Evolutionary conservation across 148 eudicot species (phyloP), one percentile per base, ranked within the genome.

Genomic region (Fagopyrum tataricum): DNA sequence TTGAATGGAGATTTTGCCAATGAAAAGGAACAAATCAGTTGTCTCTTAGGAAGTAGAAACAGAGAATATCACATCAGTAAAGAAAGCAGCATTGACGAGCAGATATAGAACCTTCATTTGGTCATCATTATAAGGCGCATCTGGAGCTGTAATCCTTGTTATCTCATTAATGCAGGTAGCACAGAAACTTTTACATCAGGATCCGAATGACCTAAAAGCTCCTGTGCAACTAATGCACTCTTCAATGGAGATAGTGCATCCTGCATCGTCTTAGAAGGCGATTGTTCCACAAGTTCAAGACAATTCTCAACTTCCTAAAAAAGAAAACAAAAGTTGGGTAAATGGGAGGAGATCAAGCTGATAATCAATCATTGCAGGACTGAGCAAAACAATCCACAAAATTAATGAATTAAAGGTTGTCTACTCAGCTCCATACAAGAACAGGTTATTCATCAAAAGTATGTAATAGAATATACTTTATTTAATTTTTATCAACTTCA

Each of bases 141-240:
- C 99, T 20, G 99, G 99, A 4, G 99, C 99, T 21, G 99, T 96
- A 41, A 96, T 96, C 83, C 99, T 87, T 37, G 97, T 96, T 47
- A 96, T 96, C 81, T 96, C 99, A 80, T 95, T 96, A 70, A 96
- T 92, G 82, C 99, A 96, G 47, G 96, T 81, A 58, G 97, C 99
- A 92, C 91, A 53, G 92, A 82, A 77, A 90, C 99, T 77, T 84
- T 87, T 71, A 96, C 95, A 78, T 90, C 97, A 53, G 39, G 68
- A 70, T 92, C 89, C 44, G 86, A 55, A 83, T 96, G 94, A 72
- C 79, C 84, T 67, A 90, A 31, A 52, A 90, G 89, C 68, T 78
- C 82, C 20, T 81, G 84, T 15, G 75, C 52, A 7, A 90, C 83
- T 83, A 96, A 75, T 72, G 99, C 96, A 74, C 78, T 86, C 79